Evolutionary conservation across 2,329 filamentous ascomycete genomes (phyloP).

Genomic region (Aureobasidium lini): DNA sequence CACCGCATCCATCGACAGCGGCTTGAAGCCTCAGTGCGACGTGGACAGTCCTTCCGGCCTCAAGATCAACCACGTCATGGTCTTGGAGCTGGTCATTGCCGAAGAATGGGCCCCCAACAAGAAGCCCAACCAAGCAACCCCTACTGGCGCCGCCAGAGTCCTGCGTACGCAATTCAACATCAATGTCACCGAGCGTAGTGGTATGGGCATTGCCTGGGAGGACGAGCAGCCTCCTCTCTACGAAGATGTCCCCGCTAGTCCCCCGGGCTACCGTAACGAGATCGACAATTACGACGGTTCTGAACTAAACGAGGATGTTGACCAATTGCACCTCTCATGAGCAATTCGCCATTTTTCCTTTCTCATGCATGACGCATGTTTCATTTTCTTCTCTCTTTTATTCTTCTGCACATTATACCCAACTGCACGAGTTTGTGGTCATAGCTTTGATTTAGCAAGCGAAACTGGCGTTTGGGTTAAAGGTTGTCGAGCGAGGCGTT

Average conservation of each 20-base stretch:
- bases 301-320: slow-evolving; percentile 40
- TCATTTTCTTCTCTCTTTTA: neutral
- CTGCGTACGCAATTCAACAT: slow-evolving; percentile 86
- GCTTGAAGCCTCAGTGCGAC: slow-evolving; percentile 66
- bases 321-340: slow-evolving; percentile 31
- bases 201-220: slow-evolving; percentile 91
- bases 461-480: neutral
- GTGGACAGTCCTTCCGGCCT: slow-evolving; percentile 66
- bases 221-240: slow-evolving; percentile 93
- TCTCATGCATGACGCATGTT: neutral
- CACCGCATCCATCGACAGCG: slow-evolving; percentile 53
- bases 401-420: slow-evolving; percentile 11
- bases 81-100: slow-evolving; percentile 88
- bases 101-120: slow-evolving; percentile 73
- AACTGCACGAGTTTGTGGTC: slow-evolving; percentile 9
- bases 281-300: slow-evolving; percentile 42
- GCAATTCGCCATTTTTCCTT: neutral
- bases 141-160: slow-evolving; percentile 84
- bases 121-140: slow-evolving; percentile 66
- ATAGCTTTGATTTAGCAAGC: slow-evolving; percentile 2
- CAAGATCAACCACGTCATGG: slow-evolving; percentile 73
- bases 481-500: neutral
- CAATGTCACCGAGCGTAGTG: slow-evolving; percentile 71
- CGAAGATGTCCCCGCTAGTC: slow-evolving; percentile 81
- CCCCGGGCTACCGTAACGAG: slow-evolving; percentile 48